Percentiles rank a stretch among this genome's conserved stretches.
Evolutionary conservation across 352 stramenopile species (phyloP).

Genomic region (Globisporangium apiculatum): DNA sequence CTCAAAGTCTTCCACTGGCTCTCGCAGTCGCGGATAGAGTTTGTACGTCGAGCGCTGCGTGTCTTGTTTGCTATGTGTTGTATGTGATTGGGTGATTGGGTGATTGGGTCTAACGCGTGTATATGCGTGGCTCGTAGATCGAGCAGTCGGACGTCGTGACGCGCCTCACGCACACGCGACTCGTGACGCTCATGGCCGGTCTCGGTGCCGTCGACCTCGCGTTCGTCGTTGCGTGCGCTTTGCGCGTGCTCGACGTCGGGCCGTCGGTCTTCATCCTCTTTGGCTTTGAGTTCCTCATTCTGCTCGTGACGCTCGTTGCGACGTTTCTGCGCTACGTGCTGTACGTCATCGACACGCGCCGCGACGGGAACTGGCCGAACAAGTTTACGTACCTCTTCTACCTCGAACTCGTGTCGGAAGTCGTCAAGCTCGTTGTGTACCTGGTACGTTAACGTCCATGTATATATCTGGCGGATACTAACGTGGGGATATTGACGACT

Average conservation of each 20-base stretch:
- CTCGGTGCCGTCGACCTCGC: conserved; percentile 83
- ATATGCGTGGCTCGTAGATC: conserved; percentile 32
- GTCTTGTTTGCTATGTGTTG: not conserved
- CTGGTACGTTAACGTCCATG: conserved; percentile 35
- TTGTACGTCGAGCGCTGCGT: conserved; percentile 33
- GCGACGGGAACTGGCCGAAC: conserved; percentile 85
- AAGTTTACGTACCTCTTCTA: conserved; percentile 93
- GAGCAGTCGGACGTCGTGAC: conserved; percentile 85
- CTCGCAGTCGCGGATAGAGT: conserved; percentile 85
- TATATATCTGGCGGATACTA: no score
- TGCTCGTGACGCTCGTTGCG: conserved; percentile 90
- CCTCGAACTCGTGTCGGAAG: conserved; percentile 93
- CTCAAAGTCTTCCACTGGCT: conserved; percentile 94
- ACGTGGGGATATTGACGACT: no score
- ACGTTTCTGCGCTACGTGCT: conserved; percentile 88
- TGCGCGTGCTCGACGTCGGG: conserved; percentile 74
- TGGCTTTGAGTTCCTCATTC: conserved; percentile 95
- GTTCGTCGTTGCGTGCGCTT: conserved; percentile 86
- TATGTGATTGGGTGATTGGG: no score
- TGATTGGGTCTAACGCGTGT: not conserved
- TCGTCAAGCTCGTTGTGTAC: conserved; percentile 95
- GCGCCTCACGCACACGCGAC: conserved; percentile 70
- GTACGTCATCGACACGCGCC: conserved; percentile 90
- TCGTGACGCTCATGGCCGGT: conserved; percentile 86
- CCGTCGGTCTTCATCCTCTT: conserved; percentile 94